A percentile compares a stretch with the other conserved stretches of the same genome.
These are phyloP conservation scores for Cercophora sp. DNA, from an alignment of 495 filamentous ascomycete genomes.

Conservation along the genomic window DNA sequence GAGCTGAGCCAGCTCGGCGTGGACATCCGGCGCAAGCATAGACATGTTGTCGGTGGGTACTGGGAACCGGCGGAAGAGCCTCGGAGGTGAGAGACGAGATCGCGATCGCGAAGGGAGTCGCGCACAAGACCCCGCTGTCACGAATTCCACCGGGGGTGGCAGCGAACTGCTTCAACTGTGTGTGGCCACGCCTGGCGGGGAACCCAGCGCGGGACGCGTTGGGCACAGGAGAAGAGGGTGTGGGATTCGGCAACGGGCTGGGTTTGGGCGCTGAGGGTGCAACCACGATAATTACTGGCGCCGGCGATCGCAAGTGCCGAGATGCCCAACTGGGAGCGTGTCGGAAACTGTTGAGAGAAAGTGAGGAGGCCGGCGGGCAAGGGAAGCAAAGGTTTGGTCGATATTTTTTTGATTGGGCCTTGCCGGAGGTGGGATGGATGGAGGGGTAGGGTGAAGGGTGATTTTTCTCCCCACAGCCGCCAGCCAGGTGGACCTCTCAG, in stretches of 20 bases:
- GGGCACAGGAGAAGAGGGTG: neutral
- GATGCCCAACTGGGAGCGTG: slow-evolving; percentile 4
- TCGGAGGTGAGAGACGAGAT: neutral
- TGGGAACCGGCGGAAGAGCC: neutral
- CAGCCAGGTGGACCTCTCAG: neutral
- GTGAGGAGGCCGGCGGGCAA: neutral
- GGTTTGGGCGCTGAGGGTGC: neutral
- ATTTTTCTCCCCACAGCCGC: slow-evolving; percentile 8
- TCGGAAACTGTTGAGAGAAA: slow-evolving; percentile 4
- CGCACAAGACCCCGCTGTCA: neutral
- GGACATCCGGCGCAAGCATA: slow-evolving; percentile 73
- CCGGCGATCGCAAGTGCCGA: neutral
- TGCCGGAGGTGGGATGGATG: slow-evolving; percentile 14
- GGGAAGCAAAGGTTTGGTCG: slow-evolving; percentile 10
- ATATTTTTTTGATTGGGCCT: slow-evolving; percentile 27
- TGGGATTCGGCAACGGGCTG: neutral
- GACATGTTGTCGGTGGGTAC: slow-evolving; percentile 58
- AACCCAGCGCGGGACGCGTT: slow-evolving; percentile 8
- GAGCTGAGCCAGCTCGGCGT: slow-evolving; percentile 77
- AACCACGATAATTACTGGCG: slow-evolving; percentile 6
- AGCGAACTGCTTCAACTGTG: neutral
- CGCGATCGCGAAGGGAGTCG: neutral
- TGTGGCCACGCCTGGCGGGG: neutral
- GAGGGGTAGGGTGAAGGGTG: slow-evolving; percentile 12
- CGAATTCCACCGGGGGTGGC: neutral